These are phyloP conservation scores for Pestalotiopsis sp. DNA, from an alignment of 2,329 filamentous ascomycete genomes.

Conservation along the genomic window DNA sequence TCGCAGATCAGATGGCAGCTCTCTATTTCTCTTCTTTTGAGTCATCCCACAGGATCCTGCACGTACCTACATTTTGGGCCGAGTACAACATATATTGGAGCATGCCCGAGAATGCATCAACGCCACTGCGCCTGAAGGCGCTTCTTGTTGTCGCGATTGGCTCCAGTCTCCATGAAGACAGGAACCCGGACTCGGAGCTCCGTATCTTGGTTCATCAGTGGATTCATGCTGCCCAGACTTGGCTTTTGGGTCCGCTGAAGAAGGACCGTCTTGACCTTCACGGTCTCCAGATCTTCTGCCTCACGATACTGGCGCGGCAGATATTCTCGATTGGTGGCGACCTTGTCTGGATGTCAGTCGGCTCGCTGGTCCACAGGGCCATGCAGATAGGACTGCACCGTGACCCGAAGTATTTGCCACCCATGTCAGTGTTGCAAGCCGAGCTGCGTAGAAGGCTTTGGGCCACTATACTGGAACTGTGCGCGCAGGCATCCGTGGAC, in stretches of 20 bases:
- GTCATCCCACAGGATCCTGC: slow-evolving; percentile 51
- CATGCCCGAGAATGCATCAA: slow-evolving; percentile 24
- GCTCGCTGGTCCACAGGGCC: slow-evolving; percentile 40
- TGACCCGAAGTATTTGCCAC: slow-evolving; percentile 39
- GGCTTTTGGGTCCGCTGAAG: slow-evolving; percentile 42
- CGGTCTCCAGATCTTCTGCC: slow-evolving; percentile 41
- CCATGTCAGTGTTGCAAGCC: slow-evolving; percentile 27
- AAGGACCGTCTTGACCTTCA: slow-evolving; percentile 35
- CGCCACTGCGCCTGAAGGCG: slow-evolving; percentile 33
- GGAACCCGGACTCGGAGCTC: slow-evolving; percentile 23
- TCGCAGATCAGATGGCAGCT: slow-evolving; percentile 41
- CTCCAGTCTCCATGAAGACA: slow-evolving; percentile 32
- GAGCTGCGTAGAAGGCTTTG: slow-evolving; percentile 44
- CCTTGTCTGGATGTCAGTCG: slow-evolving; percentile 41
- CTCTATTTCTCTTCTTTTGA: slow-evolving; percentile 55
- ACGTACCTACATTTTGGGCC: slow-evolving; percentile 51
- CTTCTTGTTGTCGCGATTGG: slow-evolving; percentile 43
- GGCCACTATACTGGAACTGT: slow-evolving; percentile 44
- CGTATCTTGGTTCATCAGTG: slow-evolving; percentile 33
- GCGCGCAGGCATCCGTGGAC: slow-evolving; percentile 39
- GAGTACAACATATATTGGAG: slow-evolving; percentile 52
- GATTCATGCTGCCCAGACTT: slow-evolving; percentile 41
- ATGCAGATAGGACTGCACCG: slow-evolving; percentile 49
- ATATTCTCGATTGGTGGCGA: slow-evolving; percentile 43
- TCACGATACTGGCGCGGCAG: slow-evolving; percentile 40